phyloP scores from a whole-genome alignment of 768 basidiomycete species.

The Cyclocybe aegerita region DNA sequence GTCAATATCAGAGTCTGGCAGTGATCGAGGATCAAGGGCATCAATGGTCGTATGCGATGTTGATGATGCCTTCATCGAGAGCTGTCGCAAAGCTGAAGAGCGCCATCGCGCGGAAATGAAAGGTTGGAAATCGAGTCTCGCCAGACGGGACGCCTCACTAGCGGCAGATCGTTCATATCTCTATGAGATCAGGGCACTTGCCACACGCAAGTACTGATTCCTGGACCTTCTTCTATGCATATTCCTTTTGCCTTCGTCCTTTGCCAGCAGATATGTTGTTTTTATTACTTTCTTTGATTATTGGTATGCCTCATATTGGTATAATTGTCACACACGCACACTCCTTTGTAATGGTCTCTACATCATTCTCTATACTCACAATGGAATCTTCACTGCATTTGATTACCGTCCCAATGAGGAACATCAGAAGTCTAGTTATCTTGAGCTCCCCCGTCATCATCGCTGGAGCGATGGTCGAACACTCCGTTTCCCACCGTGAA shows the following conservation, averaged over 20 bases:
- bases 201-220: constrained; percentile 76
- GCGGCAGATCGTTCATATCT: constrained; percentile 64
- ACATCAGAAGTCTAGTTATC: too few species aligned
- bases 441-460: too few species aligned
- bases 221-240: constrained; percentile 17
- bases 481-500: background rate
- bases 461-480: background rate
- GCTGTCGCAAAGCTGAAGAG: constrained; percentile 75
- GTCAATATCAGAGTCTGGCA: constrained; percentile 73
- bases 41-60: constrained; percentile 73
- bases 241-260: constrained; percentile 14
- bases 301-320: constrained; percentile 9
- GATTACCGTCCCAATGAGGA: too few species aligned
- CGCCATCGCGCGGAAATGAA: constrained; percentile 84
- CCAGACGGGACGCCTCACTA: constrained; percentile 35
- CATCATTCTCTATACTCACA: background rate
- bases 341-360: constrained; percentile 19
- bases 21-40: constrained; percentile 78
- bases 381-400: too few species aligned
- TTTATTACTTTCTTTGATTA: constrained; percentile 17
- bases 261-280: constrained; percentile 24
- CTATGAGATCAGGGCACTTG: constrained; percentile 82
- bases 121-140: constrained; percentile 60
- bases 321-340: constrained; percentile 11
- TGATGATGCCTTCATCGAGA: constrained; percentile 70